phyloP scores from a whole-genome alignment of 2,329 filamentous ascomycete species.

The Trichophyton equinum region DNA sequence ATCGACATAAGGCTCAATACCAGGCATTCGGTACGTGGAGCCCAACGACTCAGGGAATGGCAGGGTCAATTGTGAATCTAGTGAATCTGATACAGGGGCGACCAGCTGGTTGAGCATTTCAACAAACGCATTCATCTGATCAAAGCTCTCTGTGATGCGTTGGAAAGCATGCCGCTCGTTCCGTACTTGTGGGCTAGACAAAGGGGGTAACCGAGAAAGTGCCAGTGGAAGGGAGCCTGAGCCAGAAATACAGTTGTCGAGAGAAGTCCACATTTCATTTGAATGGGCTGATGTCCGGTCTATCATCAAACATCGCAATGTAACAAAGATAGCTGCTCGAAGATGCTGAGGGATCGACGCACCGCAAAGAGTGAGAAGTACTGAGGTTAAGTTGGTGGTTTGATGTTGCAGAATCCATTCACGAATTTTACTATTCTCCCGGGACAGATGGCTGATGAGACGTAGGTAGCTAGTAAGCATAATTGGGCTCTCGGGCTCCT shows the following conservation, averaged over 20 bases:
- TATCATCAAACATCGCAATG: conserved; percentile 61
- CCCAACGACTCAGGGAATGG: conserved; percentile 82
- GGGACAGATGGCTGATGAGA: conserved; percentile 68
- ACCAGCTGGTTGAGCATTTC: conserved; percentile 62
- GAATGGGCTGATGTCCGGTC: conserved; percentile 57
- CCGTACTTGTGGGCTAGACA: conserved; percentile 30
- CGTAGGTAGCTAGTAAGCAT: conserved; percentile 93
- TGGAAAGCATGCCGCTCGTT: conserved; percentile 53
- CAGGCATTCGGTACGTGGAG: conserved; percentile 61
- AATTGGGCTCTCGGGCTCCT: conserved; percentile 87
- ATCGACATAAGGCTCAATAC: conserved; percentile 87
- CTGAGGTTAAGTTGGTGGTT: conserved; percentile 56
- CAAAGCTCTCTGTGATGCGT: conserved; percentile 64
- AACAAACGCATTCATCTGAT: conserved; percentile 76
- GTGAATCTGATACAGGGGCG: conserved; percentile 38
- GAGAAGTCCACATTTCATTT: conserved; percentile 61
- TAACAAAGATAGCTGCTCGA: conserved; percentile 70
- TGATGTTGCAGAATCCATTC: conserved; percentile 58
- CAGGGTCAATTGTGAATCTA: conserved; percentile 56
- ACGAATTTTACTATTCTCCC: conserved; percentile 59
- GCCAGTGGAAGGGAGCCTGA: conserved; percentile 25
- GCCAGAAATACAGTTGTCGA: conserved; percentile 70
- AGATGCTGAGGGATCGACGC: conserved; percentile 64
- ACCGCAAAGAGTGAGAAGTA: conserved; percentile 66
- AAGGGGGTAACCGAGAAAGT: conserved; percentile 36